phyloP scores from a whole-genome alignment of 2,329 filamentous ascomycete species.

The Xylaria multiplex region DNA sequence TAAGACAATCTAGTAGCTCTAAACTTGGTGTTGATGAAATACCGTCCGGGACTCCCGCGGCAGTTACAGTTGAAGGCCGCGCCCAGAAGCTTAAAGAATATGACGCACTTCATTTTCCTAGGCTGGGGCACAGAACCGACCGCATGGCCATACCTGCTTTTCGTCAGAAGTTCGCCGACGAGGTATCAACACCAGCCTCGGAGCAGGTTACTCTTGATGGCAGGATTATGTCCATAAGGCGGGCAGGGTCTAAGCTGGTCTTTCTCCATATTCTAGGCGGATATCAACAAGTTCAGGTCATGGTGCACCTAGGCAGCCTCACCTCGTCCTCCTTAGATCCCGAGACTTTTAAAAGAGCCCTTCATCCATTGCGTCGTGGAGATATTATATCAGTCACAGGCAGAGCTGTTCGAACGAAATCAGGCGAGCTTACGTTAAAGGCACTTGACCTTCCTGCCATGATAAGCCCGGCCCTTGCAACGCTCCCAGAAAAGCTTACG shows the following conservation, averaged over 20 bases:
- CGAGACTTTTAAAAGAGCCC: slow-evolving; percentile 67
- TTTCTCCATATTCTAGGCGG: slow-evolving; percentile 86
- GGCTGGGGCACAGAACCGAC: slow-evolving; percentile 51
- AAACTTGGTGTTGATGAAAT: slow-evolving; percentile 17
- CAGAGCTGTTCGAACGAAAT: slow-evolving; percentile 71
- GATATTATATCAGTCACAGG: slow-evolving; percentile 78
- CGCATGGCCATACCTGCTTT: slow-evolving; percentile 54
- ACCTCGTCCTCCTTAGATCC: slow-evolving; percentile 50
- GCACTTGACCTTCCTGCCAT: slow-evolving; percentile 75
- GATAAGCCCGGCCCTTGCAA: slow-evolving; percentile 80
- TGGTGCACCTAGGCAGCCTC: slow-evolving; percentile 72
- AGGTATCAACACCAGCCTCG: slow-evolving; percentile 37
- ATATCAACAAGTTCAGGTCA: slow-evolving; percentile 76
- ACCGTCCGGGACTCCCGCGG: slow-evolving; percentile 27
- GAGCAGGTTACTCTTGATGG: slow-evolving; percentile 49
- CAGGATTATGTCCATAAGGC: slow-evolving; percentile 47
- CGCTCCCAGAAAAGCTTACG: slow-evolving; percentile 75
- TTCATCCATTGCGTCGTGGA: slow-evolving; percentile 76
- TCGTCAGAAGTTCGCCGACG: slow-evolving; percentile 48
- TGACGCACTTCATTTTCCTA: slow-evolving; percentile 66
- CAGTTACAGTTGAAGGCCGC: slow-evolving; percentile 48
- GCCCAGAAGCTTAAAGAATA: slow-evolving; percentile 62
- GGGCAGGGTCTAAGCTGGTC: slow-evolving; percentile 75
- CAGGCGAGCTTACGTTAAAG: slow-evolving; percentile 80
- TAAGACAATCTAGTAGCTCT: slow-evolving; percentile 12